These are phyloP conservation scores for Elsinoe batatas DNA, from an alignment of 2,329 filamentous ascomycete species.

Conservation along the genomic window DNA sequence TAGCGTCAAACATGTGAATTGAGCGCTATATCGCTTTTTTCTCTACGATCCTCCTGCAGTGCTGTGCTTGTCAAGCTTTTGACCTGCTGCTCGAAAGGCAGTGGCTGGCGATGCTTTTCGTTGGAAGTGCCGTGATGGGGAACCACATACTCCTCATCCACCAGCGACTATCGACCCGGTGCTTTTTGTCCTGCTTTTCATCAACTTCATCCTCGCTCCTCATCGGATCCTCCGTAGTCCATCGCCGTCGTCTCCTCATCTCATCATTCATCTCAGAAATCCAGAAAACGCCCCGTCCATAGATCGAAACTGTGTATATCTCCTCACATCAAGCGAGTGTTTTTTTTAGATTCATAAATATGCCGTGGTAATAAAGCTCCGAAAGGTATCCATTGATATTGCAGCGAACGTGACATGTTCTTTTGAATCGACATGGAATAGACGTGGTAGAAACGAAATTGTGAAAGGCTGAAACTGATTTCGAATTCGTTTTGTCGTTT, in stretches of 20 bases:
- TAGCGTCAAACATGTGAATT: too few species aligned
- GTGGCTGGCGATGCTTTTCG: too few species aligned
- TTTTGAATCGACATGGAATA: neutral
- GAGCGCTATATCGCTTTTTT: neutral
- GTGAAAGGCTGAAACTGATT: neutral
- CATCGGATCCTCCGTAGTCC: neutral
- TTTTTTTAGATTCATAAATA: neutral
- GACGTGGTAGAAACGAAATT: neutral
- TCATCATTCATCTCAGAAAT: neutral
- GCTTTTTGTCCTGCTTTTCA: too few species aligned
- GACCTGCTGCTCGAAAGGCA: neutral
- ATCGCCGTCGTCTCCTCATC: neutral
- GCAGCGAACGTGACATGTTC: neutral
- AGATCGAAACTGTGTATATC: neutral
- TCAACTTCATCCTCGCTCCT: too few species aligned
- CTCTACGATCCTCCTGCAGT: neutral
- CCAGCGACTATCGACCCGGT: too few species aligned
- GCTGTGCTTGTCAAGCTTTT: neutral
- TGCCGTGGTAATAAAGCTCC: neutral
- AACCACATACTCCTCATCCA: too few species aligned
- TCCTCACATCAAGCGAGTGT: slow-evolving; percentile 3
- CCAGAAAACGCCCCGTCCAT: neutral
- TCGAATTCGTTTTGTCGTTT: neutral
- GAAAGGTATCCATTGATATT: neutral
- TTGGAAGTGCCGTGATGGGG: too few species aligned